Base-by-base conservation (phyloP, 2,329 filamentous ascomycete genomes). In the Neonectria neomacrospora region DNA sequence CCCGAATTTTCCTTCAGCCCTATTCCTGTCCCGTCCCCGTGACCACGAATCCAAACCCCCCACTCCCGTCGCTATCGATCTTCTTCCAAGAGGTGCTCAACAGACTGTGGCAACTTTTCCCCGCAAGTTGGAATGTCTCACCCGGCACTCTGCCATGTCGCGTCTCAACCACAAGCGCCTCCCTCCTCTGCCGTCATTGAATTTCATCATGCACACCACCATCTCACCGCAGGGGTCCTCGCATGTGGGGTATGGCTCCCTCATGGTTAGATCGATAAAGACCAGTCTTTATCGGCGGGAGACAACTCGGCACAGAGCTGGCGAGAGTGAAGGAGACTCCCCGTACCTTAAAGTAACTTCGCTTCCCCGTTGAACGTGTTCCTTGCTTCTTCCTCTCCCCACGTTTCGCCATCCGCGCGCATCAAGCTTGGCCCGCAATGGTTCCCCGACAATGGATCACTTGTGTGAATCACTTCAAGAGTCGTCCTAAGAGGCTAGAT, bases 401-500 rank as follows among this genome's bases (percentile, higher is more conserved):
- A 54, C 64, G 61, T 66, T 60, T 65, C 47, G 55, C 39, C 42
- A 60, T 52, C 48, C 52, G 52, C 55, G 32, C 54, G 45, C 32
- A 20, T 59, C 45, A 52, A 54, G 28, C 47, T 48, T 14, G 42
- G 56, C 45, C 56, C 56, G 61, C 61, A 41, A 52, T 47, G 16
- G 56, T 56, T 41, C 52, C 45, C 55, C n/a, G 61, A 30, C 44
- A 61, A 52, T 55, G 51, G 52, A 55, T 54, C 44, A 53, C 10
- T 44, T 48, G 45, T 50, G 11, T 50, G 47, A 34, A n/a, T 30
- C 7, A 23, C 22, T 20, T 7, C 28, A 14, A 32, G 23, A 52
- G 56, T n/a, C 41, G n/a, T 52, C 39, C 47, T n/a, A 42, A 5
- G 37, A 26, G 45, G 14, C 44, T 22, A 52, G 12, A 39, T 48